Evolutionary conservation across 495 filamentous ascomycete species (phyloP).

Genomic region (Diplogelasinospora grovesii): DNA sequence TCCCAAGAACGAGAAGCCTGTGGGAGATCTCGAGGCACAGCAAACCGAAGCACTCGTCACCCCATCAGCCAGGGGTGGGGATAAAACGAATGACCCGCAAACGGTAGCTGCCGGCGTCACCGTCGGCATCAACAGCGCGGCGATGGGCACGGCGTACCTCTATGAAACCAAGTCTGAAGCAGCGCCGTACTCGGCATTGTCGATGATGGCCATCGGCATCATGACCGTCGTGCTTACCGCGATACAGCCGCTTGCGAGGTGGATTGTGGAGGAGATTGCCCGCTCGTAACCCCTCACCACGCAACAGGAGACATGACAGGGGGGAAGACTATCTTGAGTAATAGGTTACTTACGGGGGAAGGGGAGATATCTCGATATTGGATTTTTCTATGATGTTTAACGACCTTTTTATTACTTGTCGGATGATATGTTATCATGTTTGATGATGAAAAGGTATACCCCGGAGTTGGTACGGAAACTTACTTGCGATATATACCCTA

Average conservation of each 20-base stretch:
- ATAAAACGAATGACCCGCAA: conserved; percentile 15
- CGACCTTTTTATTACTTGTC: too few species aligned
- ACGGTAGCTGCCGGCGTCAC: conserved; percentile 38
- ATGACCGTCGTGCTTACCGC: conserved; percentile 41
- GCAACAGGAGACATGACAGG: too few species aligned
- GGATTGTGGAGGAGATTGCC: conserved; percentile 17
- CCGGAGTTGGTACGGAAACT: too few species aligned
- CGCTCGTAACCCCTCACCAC: too few species aligned
- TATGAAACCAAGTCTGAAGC: conserved; percentile 41
- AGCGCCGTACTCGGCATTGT: conserved; percentile 40
- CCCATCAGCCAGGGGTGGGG: not conserved
- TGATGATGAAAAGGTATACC: too few species aligned
- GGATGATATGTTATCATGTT: too few species aligned
- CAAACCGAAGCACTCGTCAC: not conserved
- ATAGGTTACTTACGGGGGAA: too few species aligned
- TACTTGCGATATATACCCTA: too few species aligned
- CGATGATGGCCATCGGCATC: conserved; percentile 42
- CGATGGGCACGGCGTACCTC: conserved; percentile 44
- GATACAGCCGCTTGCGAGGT: conserved; percentile 22
- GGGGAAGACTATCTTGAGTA: too few species aligned
- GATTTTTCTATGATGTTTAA: too few species aligned
- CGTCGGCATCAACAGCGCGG: conserved; percentile 43
- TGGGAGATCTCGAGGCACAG: conserved; percentile 11
- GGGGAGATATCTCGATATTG: too few species aligned
- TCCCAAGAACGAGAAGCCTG: not conserved